Percentiles rank a stretch among this genome's conserved stretches.
phyloP scores from a whole-genome alignment of 2,329 filamentous ascomycete genomes.

The Tolypocladium tropicale region DNA sequence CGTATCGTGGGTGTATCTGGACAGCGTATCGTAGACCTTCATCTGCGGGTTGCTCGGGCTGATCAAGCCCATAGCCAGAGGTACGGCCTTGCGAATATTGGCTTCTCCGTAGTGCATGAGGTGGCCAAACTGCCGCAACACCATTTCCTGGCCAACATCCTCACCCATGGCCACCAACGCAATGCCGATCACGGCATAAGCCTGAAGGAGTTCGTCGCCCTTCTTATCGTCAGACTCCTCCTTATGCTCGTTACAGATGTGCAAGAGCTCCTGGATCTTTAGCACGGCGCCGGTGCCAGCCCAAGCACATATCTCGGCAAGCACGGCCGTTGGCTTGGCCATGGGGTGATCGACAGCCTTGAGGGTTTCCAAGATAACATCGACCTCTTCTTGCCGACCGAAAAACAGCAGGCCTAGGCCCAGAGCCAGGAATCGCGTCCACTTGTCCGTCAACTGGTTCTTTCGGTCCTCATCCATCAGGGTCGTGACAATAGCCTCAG shows the following conservation, averaged over 20 bases:
- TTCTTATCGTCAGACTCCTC: slow-evolving; percentile 93
- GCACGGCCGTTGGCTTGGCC: slow-evolving; percentile 87
- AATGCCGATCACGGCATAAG: slow-evolving; percentile 90
- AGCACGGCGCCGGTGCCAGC: slow-evolving; percentile 93
- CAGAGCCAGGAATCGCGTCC: slow-evolving; percentile 92
- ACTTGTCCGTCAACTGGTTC: slow-evolving; percentile 91
- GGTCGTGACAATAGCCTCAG: slow-evolving; percentile 83
- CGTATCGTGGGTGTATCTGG: slow-evolving; percentile 95
- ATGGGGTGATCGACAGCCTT: slow-evolving; percentile 97
- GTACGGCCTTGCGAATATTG: slow-evolving; percentile 94
- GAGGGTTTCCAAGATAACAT: slow-evolving; percentile 90
- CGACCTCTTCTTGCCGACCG: slow-evolving; percentile 95
- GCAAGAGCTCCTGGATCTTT: slow-evolving; percentile 92
- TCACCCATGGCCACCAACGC: slow-evolving; percentile 96
- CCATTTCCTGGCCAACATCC: slow-evolving; percentile 98
- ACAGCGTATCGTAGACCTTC: slow-evolving; percentile 98
- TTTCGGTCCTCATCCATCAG: slow-evolving; percentile 88
- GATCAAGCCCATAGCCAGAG: slow-evolving; percentile 90
- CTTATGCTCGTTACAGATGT: slow-evolving; percentile 96
- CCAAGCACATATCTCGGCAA: slow-evolving; percentile 96
- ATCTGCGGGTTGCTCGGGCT: slow-evolving; percentile 98
- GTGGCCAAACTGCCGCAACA: slow-evolving; percentile 91
- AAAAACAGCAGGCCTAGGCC: slow-evolving; percentile 92
- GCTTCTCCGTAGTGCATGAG: slow-evolving; percentile 98
- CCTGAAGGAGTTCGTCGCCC: slow-evolving; percentile 88